Base-by-base conservation (phyloP, 2,329 filamentous ascomycete species). In the Drechslerella stenobrocha region DNA sequence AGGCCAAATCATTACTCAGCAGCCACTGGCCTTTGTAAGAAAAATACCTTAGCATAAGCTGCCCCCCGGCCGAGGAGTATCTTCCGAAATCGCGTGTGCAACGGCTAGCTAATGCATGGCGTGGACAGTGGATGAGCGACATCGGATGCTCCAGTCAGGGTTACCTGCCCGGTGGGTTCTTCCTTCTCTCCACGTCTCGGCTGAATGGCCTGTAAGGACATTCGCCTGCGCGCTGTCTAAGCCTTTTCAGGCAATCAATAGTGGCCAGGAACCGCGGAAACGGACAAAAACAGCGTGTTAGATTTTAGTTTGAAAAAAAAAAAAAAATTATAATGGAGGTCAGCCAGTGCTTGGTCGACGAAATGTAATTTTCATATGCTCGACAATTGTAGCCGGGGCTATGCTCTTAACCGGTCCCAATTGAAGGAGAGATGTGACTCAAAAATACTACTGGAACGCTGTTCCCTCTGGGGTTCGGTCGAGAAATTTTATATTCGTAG, bases 121-220 rank as follows among this genome's bases (percentile, higher is more conserved):
- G 26, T 51, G 51, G 51, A 44, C 42, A 15, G 47, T 22, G 52
- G 52, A n/a, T n/a, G 58, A 64, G 55, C 65, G 65, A 70, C 65
- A 70, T 70, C 65, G 65, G 65, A 63, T 57, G 34, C 23, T 44
- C 28, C 32, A 32, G 52, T 37, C 23, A 28, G 42, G 61, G 42
- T 70, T 50, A 46, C 58, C 48, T 37, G 52, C 53, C 45, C 5
- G 28, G 5, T 30, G 28, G 28, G 28, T 30, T 5, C 28, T 30
- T 11, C 70, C 40, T 30, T 52, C 61, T 50, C 61, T 52, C 57
- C 61, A 70, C 63, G 52, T 56, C 63, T 44, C 69, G 55, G 71
- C 70, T 65, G 71, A 74, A 75, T 75, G 74, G 73, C 70, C 61
- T 78, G 72, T 73, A 81, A 82, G 80, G 6, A 30, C 11, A 11